phyloP scores from a whole-genome alignment of 352 stramenopile genomes.

The Phytophthora multivora region DNA sequence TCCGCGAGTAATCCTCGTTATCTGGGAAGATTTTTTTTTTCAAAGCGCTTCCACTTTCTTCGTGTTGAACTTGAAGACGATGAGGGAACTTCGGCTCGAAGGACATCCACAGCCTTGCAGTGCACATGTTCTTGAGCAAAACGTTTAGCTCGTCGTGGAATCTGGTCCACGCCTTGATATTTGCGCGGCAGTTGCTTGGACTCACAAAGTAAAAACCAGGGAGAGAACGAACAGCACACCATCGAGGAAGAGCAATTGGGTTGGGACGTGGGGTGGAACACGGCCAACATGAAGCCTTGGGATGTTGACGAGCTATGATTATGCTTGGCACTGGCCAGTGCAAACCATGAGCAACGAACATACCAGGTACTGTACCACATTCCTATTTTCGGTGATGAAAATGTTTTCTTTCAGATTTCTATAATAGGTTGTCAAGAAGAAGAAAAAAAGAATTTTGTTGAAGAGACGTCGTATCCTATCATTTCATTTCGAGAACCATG shows the following conservation, averaged over 20 bases:
- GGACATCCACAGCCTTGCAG: no score
- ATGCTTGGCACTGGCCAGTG: no score
- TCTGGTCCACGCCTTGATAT: not conserved
- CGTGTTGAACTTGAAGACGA: not conserved
- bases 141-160: not conserved
- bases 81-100: no score
- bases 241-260: conserved; percentile 1
- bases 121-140: no score
- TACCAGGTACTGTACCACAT: no score
- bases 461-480: not conserved
- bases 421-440: no score
- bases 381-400: no score
- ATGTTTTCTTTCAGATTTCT: not conserved
- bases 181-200: not conserved
- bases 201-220: not conserved
- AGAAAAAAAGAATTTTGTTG: not conserved
- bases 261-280: conserved; percentile 3
- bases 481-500: conserved; percentile 1
- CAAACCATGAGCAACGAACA: no score
- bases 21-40: not conserved
- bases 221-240: conserved; percentile 1
- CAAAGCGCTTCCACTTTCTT: conserved; percentile 8
- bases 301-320: no score
- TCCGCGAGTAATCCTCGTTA: conserved; percentile 2
- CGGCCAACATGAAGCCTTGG: no score